Base-by-base conservation (phyloP, 805 yeast species). In the Sugiyamaella boreocaroliniensis region DNA sequence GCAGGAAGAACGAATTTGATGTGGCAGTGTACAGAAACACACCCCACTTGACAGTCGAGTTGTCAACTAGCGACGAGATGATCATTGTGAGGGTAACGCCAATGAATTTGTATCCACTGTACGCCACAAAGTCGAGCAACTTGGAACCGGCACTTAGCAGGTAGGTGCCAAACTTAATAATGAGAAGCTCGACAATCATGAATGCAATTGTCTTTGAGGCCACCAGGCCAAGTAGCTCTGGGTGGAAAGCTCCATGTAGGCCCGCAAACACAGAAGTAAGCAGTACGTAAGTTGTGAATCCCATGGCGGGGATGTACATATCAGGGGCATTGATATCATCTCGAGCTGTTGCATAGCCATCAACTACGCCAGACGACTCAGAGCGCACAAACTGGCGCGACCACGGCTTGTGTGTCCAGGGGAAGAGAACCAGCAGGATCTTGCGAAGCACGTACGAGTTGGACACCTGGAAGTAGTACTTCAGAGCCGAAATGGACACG, bases 261-360 rank as follows among this genome's bases (percentile, higher is more conserved):
- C 99, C 99, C 54, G 87, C 86, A 58, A 86, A 77, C 19, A 86
- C 77, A 1, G 96, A 92, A 79, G 92, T 82, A 40, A 88, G 76
- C 55, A 93, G 72, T 48, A 92, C 83, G 64, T 90, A 90, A 0
- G 98, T 89, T 48, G 89, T 80, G 62, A 86, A 79, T 1, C 97
- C 87, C 97, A 95, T 93, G 55, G 87, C 70, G 16, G 99, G 99
- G 51, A 93, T 87, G 69, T 93, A 93, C 73, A 93, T 77, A 67
- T 93, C 99, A 2, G 99, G 99, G 0, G 98, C 95, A 64, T 95
- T 93, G 53, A 85, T 76, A 66, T 93, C 99, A 56, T 86, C 87
- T 45, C 78, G 70, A 14, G 99, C 97, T 10, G 87, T 81, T 1
- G 88, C 83, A 67, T 76, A 88, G 18, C 73, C 77, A 34, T 69